Percentiles rank a stretch among this genome's conserved stretches.
These are phyloP conservation scores for Trypanosomatidae sp. DNA, from an alignment of 208 protist species.

Conservation along the genomic window DNA sequence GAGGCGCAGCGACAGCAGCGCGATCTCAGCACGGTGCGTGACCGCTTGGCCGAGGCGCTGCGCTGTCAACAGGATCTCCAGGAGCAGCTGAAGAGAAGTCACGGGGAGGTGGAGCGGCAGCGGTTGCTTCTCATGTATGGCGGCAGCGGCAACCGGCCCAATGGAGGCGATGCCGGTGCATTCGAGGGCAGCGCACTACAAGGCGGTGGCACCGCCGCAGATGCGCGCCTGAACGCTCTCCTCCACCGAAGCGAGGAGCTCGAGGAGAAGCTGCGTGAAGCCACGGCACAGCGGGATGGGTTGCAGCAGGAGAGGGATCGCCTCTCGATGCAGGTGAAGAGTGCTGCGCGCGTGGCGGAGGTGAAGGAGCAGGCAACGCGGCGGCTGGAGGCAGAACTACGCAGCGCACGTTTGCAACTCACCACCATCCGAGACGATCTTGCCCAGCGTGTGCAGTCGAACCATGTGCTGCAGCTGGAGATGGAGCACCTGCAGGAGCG, in stretches of 20 bases:
- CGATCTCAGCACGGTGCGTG: slow-evolving; percentile 42
- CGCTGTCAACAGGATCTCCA: slow-evolving; percentile 30
- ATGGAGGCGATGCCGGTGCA: slow-evolving; percentile 3
- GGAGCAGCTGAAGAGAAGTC: slow-evolving; percentile 31
- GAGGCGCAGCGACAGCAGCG: slow-evolving; percentile 40
- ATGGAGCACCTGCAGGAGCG: slow-evolving; percentile 49
- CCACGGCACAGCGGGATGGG: slow-evolving; percentile 31
- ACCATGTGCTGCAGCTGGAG: slow-evolving; percentile 45
- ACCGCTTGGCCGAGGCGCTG: slow-evolving; percentile 45
- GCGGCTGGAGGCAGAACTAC: slow-evolving; percentile 50
- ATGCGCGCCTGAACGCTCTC: slow-evolving; percentile 50
- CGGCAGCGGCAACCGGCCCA: slow-evolving; percentile 5
- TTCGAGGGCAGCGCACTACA: slow-evolving; percentile 1
- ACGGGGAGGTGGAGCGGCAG: slow-evolving; percentile 31
- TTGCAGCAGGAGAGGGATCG: slow-evolving; percentile 47
- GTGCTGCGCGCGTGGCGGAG: slow-evolving; percentile 33
- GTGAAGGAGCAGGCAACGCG: slow-evolving; percentile 49
- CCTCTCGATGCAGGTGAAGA: slow-evolving; percentile 42
- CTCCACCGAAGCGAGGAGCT: slow-evolving; percentile 37
- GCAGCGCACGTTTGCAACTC: slow-evolving; percentile 39
- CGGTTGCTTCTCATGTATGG: slow-evolving; percentile 19
- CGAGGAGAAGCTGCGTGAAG: slow-evolving; percentile 30
- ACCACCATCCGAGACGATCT: slow-evolving; percentile 46
- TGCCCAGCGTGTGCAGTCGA: slow-evolving; percentile 38
- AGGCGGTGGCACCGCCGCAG: slow-evolving; percentile 4